Evolutionary conservation across 2,329 filamentous ascomycete species (phyloP).

Genomic region (Microdochium paspali): DNA sequence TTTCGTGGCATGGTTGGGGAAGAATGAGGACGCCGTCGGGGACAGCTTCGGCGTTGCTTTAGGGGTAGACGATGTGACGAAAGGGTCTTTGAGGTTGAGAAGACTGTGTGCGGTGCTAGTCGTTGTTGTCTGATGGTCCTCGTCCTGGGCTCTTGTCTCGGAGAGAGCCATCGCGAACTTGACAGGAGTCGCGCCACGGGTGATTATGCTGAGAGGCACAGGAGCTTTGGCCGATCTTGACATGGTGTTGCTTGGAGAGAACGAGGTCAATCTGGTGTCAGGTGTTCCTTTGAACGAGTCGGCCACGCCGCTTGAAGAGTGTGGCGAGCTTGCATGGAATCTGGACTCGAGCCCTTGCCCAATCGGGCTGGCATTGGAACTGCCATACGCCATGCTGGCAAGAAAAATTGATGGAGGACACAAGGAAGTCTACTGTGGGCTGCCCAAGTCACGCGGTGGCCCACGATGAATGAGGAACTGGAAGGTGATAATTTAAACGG

Average conservation of each 20-base stretch:
- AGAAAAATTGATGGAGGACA: neutral
- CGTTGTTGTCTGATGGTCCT: constrained; percentile 5
- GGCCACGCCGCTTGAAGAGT: constrained; percentile 38
- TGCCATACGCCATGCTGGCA: constrained; percentile 4
- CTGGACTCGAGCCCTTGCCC: constrained; percentile 28
- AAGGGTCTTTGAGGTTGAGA: constrained; percentile 37
- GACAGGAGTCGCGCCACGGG: constrained; percentile 17
- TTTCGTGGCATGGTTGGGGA: constrained; percentile 31
- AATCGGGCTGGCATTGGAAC: constrained; percentile 21
- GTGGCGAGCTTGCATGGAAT: constrained; percentile 38
- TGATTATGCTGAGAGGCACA: constrained; percentile 19
- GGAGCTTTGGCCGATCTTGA: constrained; percentile 30
- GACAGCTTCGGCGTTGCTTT: constrained; percentile 42
- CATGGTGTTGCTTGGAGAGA: constrained; percentile 50
- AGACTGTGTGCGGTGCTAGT: constrained; percentile 7
- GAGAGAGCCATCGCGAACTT: constrained; percentile 9
- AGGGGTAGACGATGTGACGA: constrained; percentile 29
- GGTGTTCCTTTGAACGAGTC: constrained; percentile 55
- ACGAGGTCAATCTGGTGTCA: constrained; percentile 52
- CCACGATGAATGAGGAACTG: too few relatives aligned
- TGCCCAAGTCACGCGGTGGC: neutral
- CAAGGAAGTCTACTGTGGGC: too few relatives aligned
- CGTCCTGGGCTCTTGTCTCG: neutral
- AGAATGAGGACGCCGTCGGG: constrained; percentile 54
- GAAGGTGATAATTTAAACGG: too few relatives aligned